Evolutionary conservation across 2,329 filamentous ascomycete genomes (phyloP), one percentile per base, ranked within the genome.

Genomic region (Aspergillus vadensis): DNA sequence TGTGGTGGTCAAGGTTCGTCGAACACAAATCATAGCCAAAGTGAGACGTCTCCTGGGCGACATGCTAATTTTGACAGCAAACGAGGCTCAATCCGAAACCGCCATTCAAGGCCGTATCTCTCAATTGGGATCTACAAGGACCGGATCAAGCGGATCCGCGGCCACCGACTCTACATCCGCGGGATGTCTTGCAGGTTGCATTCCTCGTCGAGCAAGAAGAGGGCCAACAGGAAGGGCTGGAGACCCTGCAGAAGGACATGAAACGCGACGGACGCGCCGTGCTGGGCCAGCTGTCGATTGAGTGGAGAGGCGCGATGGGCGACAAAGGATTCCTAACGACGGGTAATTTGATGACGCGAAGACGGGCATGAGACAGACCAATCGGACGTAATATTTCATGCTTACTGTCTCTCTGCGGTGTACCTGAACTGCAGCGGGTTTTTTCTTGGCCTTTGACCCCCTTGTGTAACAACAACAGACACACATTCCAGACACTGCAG

Each of bases 281-380:
- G 19, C 87, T 98, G 72, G 94, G 93, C 5, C 88, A 95, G 64
- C 77, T 98, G 66, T 89, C 88, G 47, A 90, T 98, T 61, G 89
- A 91, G 57, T 99, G 95, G 95, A 85, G 91, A 64, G 90, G 90
- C 39, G 86, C 91, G 63, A 93, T 97, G 89, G 95, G 95, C 0
- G 95, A 94, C 77, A 85, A 86, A 69, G 95, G 95, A 0, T 93
- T 88, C 68, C 80, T 99, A 72, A 92, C 89, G 48, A 99, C 95
- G 6, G 93, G 93, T 9, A 94, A 90, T 82, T 79, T 96, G 55
- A 70, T 80, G 67, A 81, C 78, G 27, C 76, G 79, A 65, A 78
- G 76, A 68, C 73, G 76, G 58, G 63, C 65, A 52, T 74, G 65
- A 74, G 43, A 41, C 41, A 36, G 47, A 54, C 15, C n/a, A 12